Evolutionary conservation across 2,329 filamentous ascomycete genomes (phyloP).

Genomic region (Lecanoromycetidae sp.): DNA sequence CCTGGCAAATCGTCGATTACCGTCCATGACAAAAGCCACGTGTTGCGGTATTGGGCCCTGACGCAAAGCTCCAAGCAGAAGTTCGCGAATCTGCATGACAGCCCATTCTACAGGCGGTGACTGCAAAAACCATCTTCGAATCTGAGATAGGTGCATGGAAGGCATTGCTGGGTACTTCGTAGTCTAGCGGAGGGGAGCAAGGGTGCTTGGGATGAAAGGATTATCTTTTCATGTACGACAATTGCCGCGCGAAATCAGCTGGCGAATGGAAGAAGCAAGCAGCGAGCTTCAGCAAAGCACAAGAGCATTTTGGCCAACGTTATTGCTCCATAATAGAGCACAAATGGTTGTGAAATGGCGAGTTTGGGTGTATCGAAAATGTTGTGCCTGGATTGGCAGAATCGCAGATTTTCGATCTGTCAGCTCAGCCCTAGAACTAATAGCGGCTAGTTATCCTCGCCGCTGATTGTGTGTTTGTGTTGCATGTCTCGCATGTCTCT

Average conservation of each 20-base stretch:
- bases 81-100: conserved; percentile 63
- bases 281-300: too few relatives aligned
- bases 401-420: too few relatives aligned
- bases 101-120: conserved; percentile 88
- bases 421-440: too few relatives aligned
- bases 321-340: too few relatives aligned
- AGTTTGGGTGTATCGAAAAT: too few relatives aligned
- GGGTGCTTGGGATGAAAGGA: not conserved
- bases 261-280: too few relatives aligned
- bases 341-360: too few relatives aligned
- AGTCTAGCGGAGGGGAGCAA: not conserved
- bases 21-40: conserved; percentile 99
- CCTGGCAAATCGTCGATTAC: conserved; percentile 84
- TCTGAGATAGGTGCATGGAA: conserved; percentile 47
- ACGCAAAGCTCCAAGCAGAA: conserved; percentile 75
- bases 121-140: conserved; percentile 65
- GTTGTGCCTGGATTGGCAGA: too few relatives aligned
- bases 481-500: too few relatives aligned
- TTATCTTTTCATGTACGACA: not conserved
- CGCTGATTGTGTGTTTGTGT: too few relatives aligned
- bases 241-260: not conserved
- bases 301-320: too few relatives aligned
- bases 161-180: conserved; percentile 22
- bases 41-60: conserved; percentile 90
- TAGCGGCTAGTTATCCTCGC: too few relatives aligned